A percentile compares a stretch with the other conserved stretches of the same genome.
phyloP scores from a whole-genome alignment of 768 basidiomycete species.

The Rhodotorula kratochvilovae region DNA sequence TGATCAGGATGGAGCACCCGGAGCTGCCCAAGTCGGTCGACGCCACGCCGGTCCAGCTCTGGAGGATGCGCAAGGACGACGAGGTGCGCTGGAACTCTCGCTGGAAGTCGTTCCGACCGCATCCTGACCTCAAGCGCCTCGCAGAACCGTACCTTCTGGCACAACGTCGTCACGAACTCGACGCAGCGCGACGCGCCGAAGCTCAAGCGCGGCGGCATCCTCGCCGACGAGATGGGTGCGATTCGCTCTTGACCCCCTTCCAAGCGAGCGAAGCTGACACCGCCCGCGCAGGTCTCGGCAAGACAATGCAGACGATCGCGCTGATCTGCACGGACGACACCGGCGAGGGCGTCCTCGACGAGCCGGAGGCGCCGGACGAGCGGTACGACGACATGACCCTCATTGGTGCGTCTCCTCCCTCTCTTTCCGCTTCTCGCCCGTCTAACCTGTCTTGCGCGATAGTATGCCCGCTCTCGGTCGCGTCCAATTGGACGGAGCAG shows the following conservation, averaged over 20 bases:
- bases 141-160: conserved; percentile 58
- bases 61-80: conserved; percentile 58
- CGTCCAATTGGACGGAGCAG: conserved; percentile 58
- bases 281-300: conserved; percentile 55
- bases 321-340: conserved; percentile 55
- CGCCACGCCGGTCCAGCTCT: conserved; percentile 81
- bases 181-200: conserved; percentile 56
- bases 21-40: conserved; percentile 60
- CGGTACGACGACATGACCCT: conserved; percentile 66
- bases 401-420: conserved; percentile 57
- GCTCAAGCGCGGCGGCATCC: conserved; percentile 62
- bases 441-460: not conserved
- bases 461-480: conserved; percentile 77
- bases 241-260: conserved; percentile 35
- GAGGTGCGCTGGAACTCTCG: conserved; percentile 6
- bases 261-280: not conserved
- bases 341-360: conserved; percentile 37
- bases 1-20: conserved; percentile 69
- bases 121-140: too few species aligned
- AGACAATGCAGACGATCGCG: conserved; percentile 83
- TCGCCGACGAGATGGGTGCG: conserved; percentile 81
- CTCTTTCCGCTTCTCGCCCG: not conserved
- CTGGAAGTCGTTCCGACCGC: too few species aligned
- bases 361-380: conserved; percentile 56
- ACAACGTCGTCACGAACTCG: conserved; percentile 77